phyloP scores from a whole-genome alignment of 2,329 filamentous ascomycete genomes.

The Annulohypoxylon truncatum region DNA sequence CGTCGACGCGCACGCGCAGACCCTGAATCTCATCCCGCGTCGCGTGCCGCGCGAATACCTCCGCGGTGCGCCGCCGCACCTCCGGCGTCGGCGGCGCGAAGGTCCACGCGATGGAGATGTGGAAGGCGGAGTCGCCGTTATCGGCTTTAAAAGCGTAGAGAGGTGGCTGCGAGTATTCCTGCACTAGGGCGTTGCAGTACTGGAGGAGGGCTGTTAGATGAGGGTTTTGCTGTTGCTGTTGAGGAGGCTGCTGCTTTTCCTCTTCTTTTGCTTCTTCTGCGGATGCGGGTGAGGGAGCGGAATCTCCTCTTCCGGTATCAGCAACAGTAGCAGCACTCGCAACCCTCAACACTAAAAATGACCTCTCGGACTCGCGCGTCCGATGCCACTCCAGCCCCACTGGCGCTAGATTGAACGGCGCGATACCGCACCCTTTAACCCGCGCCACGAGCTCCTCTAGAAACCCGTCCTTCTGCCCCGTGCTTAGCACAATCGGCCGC shows the following conservation, averaged over 20 bases:
- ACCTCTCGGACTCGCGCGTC: conserved; percentile 72
- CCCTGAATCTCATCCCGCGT: conserved; percentile 48
- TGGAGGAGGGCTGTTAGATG: conserved; percentile 72
- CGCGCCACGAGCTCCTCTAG: conserved; percentile 62
- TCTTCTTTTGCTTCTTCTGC: too few species aligned
- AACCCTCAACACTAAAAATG: conserved; percentile 86
- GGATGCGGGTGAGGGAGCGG: background rate
- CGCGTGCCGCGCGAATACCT: conserved; percentile 42
- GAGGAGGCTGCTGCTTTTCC: background rate
- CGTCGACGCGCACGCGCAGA: conserved; percentile 66
- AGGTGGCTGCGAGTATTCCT: conserved; percentile 71
- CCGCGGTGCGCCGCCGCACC: conserved; percentile 53
- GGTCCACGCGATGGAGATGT: conserved; percentile 91
- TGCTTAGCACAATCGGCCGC: conserved; percentile 78
- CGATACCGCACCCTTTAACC: conserved; percentile 53
- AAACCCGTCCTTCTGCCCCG: conserved; percentile 78
- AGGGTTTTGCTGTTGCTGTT: conserved; percentile 56
- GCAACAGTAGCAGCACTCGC: conserved; percentile 38
- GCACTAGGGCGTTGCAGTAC: conserved; percentile 73
- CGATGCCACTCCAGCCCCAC: conserved; percentile 61
- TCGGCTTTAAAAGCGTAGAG: conserved; percentile 67
- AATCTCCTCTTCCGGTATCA: background rate
- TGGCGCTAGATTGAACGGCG: conserved; percentile 56
- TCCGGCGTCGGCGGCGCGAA: conserved; percentile 65
- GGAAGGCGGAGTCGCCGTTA: conserved; percentile 69